Percentiles rank a stretch among this genome's conserved stretches.
These are phyloP conservation scores for Eimeria maxima DNA, from an alignment of 169 alveolate genomes.

Conservation along the genomic window DNA sequence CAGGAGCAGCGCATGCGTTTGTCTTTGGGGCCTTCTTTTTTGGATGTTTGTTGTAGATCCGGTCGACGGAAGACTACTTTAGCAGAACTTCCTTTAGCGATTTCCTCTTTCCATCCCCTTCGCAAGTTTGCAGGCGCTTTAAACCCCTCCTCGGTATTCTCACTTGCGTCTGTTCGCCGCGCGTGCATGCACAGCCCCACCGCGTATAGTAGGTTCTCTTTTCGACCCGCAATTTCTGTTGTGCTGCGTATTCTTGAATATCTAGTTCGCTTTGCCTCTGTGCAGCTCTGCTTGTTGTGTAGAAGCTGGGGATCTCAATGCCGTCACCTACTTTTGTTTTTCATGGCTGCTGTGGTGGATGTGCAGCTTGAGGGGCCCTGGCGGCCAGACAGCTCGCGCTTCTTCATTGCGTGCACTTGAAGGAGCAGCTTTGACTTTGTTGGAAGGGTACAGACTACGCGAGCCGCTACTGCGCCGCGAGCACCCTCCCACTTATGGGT, in stretches of 20 bases:
- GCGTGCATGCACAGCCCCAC: conserved; percentile 63
- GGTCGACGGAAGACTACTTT: conserved; percentile 52
- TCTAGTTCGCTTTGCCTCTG: no score
- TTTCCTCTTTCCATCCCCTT: conserved; percentile 39
- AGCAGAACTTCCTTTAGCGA: not conserved
- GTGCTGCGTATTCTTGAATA: no score
- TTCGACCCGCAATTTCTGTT: not conserved
- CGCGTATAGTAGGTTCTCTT: conserved; percentile 58
- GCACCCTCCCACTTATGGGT: conserved; percentile 15
- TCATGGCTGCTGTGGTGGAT: not conserved
- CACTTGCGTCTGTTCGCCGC: conserved; percentile 62
- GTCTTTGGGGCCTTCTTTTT: not conserved
- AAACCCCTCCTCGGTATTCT: conserved; percentile 1
- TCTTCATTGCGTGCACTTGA: conserved; percentile 25
- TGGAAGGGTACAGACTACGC: conserved; percentile 1
- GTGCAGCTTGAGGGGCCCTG: conserved; percentile 70
- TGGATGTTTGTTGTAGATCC: not conserved
- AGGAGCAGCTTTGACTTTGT: conserved; percentile 15
- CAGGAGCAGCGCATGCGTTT: not conserved
- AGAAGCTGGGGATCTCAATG: no score
- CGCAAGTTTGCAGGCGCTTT: conserved; percentile 45
- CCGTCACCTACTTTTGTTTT: not conserved
- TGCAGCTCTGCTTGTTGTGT: no score
- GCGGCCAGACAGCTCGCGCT: conserved; percentile 59
- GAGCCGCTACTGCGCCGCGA: conserved; percentile 37